phyloP scores from a whole-genome alignment of 2,329 filamentous ascomycete genomes.

The Cytospora mali region DNA sequence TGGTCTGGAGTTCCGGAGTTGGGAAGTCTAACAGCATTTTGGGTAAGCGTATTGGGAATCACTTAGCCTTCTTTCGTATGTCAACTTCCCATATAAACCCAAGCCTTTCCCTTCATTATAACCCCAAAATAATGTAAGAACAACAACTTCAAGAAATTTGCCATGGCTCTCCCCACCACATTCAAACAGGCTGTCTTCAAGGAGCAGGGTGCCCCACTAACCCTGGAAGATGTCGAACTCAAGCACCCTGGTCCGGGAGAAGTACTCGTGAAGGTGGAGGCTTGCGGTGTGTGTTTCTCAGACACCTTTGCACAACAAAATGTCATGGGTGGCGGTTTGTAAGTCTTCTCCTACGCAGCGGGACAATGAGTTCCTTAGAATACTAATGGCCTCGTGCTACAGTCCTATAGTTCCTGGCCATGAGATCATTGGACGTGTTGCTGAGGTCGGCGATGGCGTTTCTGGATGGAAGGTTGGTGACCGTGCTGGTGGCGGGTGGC shows the following conservation, averaged over 20 bases:
- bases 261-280: constrained; percentile 63
- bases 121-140: not conserved
- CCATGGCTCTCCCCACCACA: constrained; percentile 51
- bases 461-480: constrained; percentile 60
- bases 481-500: constrained; percentile 51
- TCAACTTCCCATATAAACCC: too few relatives aligned
- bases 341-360: not conserved
- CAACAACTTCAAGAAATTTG: not conserved
- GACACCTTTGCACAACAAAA: constrained; percentile 43
- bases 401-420: constrained; percentile 54
- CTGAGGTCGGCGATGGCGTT: constrained; percentile 53
- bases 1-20: too few relatives aligned
- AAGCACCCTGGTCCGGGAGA: constrained; percentile 51
- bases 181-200: constrained; percentile 62
- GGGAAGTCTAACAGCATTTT: too few relatives aligned
- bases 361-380: not conserved
- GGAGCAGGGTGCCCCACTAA: constrained; percentile 47
- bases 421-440: constrained; percentile 63
- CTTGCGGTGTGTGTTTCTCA: constrained; percentile 63
- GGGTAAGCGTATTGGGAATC: too few relatives aligned
- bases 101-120: too few relatives aligned
- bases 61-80: too few relatives aligned
- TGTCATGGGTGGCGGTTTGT: constrained; percentile 44
- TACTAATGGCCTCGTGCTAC: not conserved
- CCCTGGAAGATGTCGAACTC: constrained; percentile 55